Evolutionary conservation across 495 filamentous ascomycete species (phyloP).

Genomic region (Darksidea phi): DNA sequence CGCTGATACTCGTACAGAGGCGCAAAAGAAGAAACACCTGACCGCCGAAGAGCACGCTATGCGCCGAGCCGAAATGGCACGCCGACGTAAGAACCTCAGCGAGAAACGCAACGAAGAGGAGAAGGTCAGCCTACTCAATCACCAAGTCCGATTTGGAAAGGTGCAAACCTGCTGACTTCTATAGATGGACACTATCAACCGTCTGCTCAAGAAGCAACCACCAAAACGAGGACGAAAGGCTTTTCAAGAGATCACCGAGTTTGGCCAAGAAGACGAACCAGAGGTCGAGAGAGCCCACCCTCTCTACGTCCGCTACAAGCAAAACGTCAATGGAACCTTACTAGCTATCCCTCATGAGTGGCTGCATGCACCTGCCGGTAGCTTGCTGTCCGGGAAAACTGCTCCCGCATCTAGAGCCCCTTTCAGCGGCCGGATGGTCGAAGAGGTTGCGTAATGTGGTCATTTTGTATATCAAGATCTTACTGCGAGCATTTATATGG

Average conservation of each 20-base stretch:
- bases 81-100: slow-evolving; percentile 90
- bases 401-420: slow-evolving; percentile 7
- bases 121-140: slow-evolving; percentile 61
- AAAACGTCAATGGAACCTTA: slow-evolving; percentile 63
- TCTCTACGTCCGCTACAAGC: slow-evolving; percentile 76
- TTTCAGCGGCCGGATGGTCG: slow-evolving; percentile 36
- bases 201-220: slow-evolving; percentile 90
- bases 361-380: slow-evolving; percentile 66
- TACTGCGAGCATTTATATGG: no score
- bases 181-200: slow-evolving; percentile 98
- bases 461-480: not conserved
- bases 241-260: slow-evolving; percentile 48
- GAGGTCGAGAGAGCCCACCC: slow-evolving; percentile 60
- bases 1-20: slow-evolving; percentile 55
- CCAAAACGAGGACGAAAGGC: slow-evolving; percentile 71
- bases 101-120: slow-evolving; percentile 99
- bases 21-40: slow-evolving; percentile 87
- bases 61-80: slow-evolving; percentile 93
- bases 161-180: slow-evolving; percentile 14
- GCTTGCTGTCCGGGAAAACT: slow-evolving; percentile 52
- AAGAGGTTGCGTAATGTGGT: slow-evolving; percentile 36
- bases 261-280: slow-evolving; percentile 53
- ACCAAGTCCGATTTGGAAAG: no score
- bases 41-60: slow-evolving; percentile 95
- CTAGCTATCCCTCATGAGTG: slow-evolving; percentile 81